phyloP scores from a whole-genome alignment of 2,329 filamentous ascomycete genomes.

The Penicillium sp. region DNA sequence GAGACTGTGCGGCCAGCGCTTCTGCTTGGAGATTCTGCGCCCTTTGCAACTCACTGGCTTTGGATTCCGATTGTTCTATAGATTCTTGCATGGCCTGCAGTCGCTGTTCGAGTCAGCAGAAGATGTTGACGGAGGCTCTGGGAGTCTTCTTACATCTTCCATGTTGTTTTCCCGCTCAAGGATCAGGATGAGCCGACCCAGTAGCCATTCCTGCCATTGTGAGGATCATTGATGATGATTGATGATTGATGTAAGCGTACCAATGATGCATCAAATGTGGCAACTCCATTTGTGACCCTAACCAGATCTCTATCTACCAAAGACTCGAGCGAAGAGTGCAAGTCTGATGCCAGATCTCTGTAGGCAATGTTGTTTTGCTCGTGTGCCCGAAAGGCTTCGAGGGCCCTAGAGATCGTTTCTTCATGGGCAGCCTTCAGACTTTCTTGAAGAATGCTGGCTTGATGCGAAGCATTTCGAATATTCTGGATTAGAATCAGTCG shows the following conservation, averaged over 20 bases:
- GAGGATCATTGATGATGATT: slow-evolving; percentile 1
- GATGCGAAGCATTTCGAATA: slow-evolving; percentile 27
- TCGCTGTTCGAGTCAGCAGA: slow-evolving; percentile 32
- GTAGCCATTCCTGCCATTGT: slow-evolving; percentile 33
- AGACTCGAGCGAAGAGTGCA: slow-evolving; percentile 34
- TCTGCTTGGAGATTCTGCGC: slow-evolving; percentile 37
- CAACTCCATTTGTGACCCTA: slow-evolving; percentile 30
- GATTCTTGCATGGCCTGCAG: slow-evolving; percentile 33
- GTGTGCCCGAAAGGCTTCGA: slow-evolving; percentile 29
- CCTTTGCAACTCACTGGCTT: slow-evolving; percentile 32
- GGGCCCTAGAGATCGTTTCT: slow-evolving; percentile 27
- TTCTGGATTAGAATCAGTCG: slow-evolving; percentile 28
- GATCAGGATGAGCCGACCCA: slow-evolving; percentile 25
- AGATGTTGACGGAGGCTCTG: too few species aligned
- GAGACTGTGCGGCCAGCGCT: slow-evolving; percentile 25
- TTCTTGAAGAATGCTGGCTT: slow-evolving; percentile 24
- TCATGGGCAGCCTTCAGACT: slow-evolving; percentile 28
- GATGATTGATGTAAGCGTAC: slow-evolving; percentile 23
- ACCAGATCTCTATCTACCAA: slow-evolving; percentile 32
- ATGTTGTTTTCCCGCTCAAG: slow-evolving; percentile 36
- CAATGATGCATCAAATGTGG: slow-evolving; percentile 34
- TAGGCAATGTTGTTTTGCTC: slow-evolving; percentile 27
- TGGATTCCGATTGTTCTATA: slow-evolving; percentile 35
- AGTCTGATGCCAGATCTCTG: slow-evolving; percentile 28
- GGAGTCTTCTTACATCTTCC: slow-evolving; percentile 28